These are phyloP conservation scores for Sechiopsis laciniata DNA, from an alignment of 306 rosid species.

Conservation along the genomic window DNA sequence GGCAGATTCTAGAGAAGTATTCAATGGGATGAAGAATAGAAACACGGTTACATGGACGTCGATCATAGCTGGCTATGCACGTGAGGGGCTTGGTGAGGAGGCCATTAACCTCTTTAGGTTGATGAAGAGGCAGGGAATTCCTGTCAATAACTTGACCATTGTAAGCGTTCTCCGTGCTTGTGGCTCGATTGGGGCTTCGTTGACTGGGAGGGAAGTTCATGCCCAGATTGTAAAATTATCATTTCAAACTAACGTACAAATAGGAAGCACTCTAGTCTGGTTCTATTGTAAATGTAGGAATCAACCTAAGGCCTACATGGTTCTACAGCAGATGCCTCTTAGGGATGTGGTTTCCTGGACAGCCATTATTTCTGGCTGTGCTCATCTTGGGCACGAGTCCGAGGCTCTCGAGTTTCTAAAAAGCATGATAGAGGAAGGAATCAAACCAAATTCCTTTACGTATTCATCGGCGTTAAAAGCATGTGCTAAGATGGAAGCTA, in stretches of 20 bases:
- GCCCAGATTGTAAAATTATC: constrained; percentile 53
- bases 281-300: constrained; percentile 76
- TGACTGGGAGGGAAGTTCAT: constrained; percentile 73
- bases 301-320: constrained; percentile 52
- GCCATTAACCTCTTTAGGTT: constrained; percentile 54
- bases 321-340: constrained; percentile 62
- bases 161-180: constrained; percentile 74
- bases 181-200: constrained; percentile 48
- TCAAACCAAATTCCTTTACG: constrained; percentile 70
- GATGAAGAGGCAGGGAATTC: constrained; percentile 55
- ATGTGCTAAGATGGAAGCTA: constrained; percentile 57
- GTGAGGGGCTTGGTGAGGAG: constrained; percentile 67
- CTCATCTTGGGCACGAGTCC: constrained; percentile 53
- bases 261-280: constrained; percentile 85
- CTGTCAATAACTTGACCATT: constrained; percentile 53
- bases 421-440: constrained; percentile 75
- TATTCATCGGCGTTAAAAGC: constrained; percentile 81
- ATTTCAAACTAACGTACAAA: constrained; percentile 35
- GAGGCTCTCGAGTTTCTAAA: constrained; percentile 69
- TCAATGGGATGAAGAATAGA: constrained; percentile 56
- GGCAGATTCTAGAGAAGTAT: constrained; percentile 51
- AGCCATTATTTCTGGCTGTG: constrained; percentile 81
- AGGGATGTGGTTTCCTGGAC: constrained; percentile 92
- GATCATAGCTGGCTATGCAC: constrained; percentile 81
- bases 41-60: constrained; percentile 96